A percentile compares a stretch with the other conserved stretches of the same genome.
phyloP scores from a whole-genome alignment of 495 filamentous ascomycete species.

The Cryomyces minteri region DNA sequence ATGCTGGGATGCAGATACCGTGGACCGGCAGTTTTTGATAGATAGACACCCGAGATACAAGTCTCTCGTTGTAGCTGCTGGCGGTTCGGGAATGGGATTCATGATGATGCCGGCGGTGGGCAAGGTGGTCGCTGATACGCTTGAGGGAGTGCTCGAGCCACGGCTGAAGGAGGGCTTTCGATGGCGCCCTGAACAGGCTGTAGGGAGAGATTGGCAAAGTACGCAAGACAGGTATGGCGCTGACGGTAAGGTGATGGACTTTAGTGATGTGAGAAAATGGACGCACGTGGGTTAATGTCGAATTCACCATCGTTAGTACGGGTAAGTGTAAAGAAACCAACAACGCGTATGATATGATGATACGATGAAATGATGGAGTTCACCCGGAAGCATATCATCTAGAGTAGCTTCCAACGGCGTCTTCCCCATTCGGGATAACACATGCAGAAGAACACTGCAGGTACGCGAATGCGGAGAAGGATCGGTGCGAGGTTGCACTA shows the following conservation, averaged over 20 bases:
- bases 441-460: no score
- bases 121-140: conserved; percentile 24
- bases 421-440: no score
- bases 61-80: conserved; percentile 28
- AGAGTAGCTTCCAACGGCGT: no score
- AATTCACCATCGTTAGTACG: no score
- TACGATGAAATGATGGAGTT: no score
- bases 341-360: no score
- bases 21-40: conserved; percentile 31
- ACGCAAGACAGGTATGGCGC: conserved; percentile 31
- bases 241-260: conserved; percentile 26
- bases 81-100: conserved; percentile 32
- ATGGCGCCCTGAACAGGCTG: conserved; percentile 32
- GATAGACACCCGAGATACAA: conserved; percentile 22
- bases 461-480: no score
- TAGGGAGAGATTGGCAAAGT: conserved; percentile 27
- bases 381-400: no score
- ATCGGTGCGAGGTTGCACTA: no score
- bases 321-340: no score
- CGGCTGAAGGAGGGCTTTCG: conserved; percentile 24
- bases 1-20: conserved; percentile 36
- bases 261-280: conserved; percentile 23
- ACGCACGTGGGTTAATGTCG: neutral
- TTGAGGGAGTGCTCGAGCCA: conserved; percentile 24
- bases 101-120: conserved; percentile 33